Base-by-base conservation (phyloP, 2,329 filamentous ascomycete genomes). In the Tolypocladium guangdongense region DNA sequence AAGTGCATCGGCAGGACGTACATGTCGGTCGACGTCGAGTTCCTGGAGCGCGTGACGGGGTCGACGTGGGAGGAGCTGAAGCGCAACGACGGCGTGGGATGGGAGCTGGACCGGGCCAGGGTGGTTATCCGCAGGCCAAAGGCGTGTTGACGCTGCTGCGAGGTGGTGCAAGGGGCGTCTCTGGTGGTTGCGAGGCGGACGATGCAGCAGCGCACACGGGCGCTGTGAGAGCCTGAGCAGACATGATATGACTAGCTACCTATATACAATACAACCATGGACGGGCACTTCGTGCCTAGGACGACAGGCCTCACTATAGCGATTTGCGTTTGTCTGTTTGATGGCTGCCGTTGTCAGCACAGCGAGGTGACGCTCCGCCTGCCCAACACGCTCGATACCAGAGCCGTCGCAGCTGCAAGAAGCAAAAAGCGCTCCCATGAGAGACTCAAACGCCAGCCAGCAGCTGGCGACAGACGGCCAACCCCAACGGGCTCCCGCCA, bases 1-100 rank as follows among this genome's bases (percentile, higher is more conserved):
- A 95, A 96, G 73, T 93, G 90, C 66, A 80, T 97, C 52, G 90
- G 90, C 1, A 81, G 84, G 63, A 80, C 86, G 5, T 99, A 99
- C 68, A 71, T 96, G 58, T 81, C 73, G 22, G 84, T 90, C 10
- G 87, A 90, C 52, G 68, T 79, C 55, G 66, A 65, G 4, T 89
- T 85, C 67, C 70, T 96, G 50, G 88, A 93, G 70, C 78, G 76
- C 64, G 78, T 81, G 54, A 78, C 87, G 5, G 83, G 82, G 49
- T 75, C 80, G 60, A 74, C 71, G n/a, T 99, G 92, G 90, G 75
- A 81, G 12, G 81, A 82, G 50, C 71, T 97, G 63, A 78, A 71
- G 54, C 76, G 80, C 36, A 74, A 80, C 58, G 83, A 88, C 63
- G 83, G 83, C 3, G 86, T 97, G 1, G 90, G 90, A 0, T 99